Base-by-base conservation (phyloP, 2,329 filamentous ascomycete species). In the Paecilomyces sp. region DNA sequence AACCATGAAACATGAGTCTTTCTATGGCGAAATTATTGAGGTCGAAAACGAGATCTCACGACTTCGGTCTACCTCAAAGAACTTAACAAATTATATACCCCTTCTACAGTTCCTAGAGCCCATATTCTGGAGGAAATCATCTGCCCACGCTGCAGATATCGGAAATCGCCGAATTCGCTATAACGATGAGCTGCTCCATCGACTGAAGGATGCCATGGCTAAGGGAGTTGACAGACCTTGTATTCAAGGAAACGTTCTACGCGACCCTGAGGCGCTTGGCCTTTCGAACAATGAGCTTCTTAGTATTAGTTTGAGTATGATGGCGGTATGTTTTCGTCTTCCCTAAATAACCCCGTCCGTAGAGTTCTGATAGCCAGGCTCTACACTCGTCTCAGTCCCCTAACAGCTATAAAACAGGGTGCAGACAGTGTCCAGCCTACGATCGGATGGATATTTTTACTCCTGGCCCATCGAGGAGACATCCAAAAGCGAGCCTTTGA, bases 41-140 rank as follows among this genome's bases (percentile, higher is more conserved):
- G 61, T 64, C 9, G 63, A 64, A 34, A 51, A 22, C 3, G 55
- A 60, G 28, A 55, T 64, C 24, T 55, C 57, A 22, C 59, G 54
- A 50, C 60, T 60, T 33, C 61, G 61, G 12, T 59, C 57, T 11
- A 63, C 61, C 30, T 58, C 61, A 9, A 58, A 55, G 18, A 62
- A 63, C 52, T 33, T 61, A 25, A 57, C 51, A 4, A 60, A 64
- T 56, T 64, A 64, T 31, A 59, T 64, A 25, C 63, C 63, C 3
- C 34, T 64, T 5, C 53, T 63, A 13, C 61, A 61, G 8, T 9
- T 61, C 7, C 31, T 61, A 8, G 60, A 61, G 13, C 57, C 60
- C 3, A n/a, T 61, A 5, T 25, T 61, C 6, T 25, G 22, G 22
- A 22, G n/a, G 11, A 54, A 28, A 11, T 54, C 52, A 15, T 47